These are phyloP conservation scores for Cornus florida DNA, from an alignment of 148 eudicot genomes.

Conservation along the genomic window DNA sequence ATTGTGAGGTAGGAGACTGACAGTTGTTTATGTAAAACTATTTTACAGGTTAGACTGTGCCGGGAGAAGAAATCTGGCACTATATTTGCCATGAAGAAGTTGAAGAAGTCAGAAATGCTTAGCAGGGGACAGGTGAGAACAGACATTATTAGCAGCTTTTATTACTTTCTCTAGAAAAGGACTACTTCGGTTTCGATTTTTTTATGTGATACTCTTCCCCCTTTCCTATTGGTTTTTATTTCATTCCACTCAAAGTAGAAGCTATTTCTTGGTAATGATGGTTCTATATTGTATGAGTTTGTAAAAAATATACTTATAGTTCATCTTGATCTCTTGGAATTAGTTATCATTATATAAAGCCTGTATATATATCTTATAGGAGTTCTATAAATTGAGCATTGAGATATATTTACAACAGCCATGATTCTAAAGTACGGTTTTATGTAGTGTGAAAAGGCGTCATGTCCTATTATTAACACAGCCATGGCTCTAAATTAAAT, in stretches of 20 bases:
- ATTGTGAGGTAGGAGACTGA: not conserved
- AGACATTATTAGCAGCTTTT: not conserved
- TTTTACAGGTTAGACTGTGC: constrained; percentile 57
- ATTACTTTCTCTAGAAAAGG: not conserved
- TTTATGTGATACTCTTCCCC: not conserved
- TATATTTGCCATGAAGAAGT: constrained; percentile 71
- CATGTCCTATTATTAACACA: not conserved
- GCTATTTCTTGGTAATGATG: not conserved
- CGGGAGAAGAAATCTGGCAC: constrained; percentile 65
- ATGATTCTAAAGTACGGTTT: not conserved
- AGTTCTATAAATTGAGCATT: not conserved
- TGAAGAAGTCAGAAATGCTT: constrained; percentile 77
- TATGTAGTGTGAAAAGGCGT: not conserved
- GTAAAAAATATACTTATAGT: too few relatives aligned
- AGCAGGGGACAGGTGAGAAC: constrained; percentile 64
- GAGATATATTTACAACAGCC: not conserved
- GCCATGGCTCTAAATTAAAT: not conserved
- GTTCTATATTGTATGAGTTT: not conserved
- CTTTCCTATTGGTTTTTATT: not conserved
- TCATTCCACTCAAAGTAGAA: not conserved
- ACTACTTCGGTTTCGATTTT: not conserved
- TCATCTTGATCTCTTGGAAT: not conserved
- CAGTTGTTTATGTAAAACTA: constrained; percentile 8
- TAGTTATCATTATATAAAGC: too few relatives aligned
- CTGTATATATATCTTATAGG: too few relatives aligned